Conservation (phyloP, 176 grass and related monocot species). For the Carex littledalei region DNA sequence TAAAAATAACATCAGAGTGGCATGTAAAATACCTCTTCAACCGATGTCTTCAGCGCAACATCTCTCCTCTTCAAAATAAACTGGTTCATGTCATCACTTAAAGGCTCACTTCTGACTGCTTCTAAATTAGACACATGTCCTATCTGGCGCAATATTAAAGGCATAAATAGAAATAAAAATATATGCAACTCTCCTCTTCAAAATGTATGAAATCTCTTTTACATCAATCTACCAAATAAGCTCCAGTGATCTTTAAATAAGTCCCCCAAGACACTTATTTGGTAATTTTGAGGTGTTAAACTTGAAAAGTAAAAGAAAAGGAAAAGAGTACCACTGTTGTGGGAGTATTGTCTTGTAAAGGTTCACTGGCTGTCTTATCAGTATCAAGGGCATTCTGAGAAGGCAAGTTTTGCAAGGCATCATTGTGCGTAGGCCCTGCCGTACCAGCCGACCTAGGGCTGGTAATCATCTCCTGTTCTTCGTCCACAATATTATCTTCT, state of each 20-base stretch:
- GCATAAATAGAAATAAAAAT: neutral
- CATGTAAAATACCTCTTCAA: neutral
- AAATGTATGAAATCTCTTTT: neutral
- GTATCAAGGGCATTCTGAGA: neutral
- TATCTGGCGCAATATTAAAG: neutral
- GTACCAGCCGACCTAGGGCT: no score
- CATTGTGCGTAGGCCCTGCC: neutral
- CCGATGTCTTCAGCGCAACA: neutral
- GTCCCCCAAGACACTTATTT: neutral
- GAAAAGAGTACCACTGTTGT: neutral
- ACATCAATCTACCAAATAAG: neutral
- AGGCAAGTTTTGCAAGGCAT: neutral
- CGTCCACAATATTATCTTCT: no score
- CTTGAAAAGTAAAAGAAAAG: neutral
- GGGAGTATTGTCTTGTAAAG: neutral
- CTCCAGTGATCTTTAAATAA: neutral
- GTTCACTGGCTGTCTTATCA: neutral
- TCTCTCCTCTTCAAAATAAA: slow-evolving; percentile 17
- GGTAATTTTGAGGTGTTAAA: neutral
- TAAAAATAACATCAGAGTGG: neutral
- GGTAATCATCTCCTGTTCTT: no score
- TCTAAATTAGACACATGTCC: neutral
- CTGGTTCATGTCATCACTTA: slow-evolving; percentile 9
- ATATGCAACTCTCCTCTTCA: neutral
- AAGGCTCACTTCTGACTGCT: neutral